Base-by-base conservation (phyloP, 495 filamentous ascomycete species). In the Trichoderma gamsii region DNA sequence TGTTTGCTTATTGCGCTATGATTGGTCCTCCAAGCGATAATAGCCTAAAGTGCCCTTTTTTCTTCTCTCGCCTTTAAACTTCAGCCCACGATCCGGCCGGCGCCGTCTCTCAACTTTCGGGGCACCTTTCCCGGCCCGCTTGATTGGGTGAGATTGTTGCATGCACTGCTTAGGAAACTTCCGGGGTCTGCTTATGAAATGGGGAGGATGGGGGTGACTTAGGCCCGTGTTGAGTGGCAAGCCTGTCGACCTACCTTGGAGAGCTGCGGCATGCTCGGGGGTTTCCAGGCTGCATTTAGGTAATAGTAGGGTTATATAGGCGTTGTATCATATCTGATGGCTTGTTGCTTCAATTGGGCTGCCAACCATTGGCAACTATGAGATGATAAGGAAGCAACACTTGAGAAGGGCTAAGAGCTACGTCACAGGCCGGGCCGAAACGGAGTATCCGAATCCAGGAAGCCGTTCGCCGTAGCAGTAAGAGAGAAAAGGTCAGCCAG, bases 71-170 rank as follows among this genome's bases (percentile, higher is more conserved):
- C 8, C 13, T 46, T 18, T 38, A 38, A 7, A 38, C 35, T 38
- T 18, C 43, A 46, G 18, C 13, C 49, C 8, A 52, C 49, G n/a
- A 52, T 52, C 49, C 49, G 49, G 49, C 49, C 49, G 21, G 49
- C 49, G 49, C 49, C 49, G 49, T 21, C 49, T 23, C 9, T 21
- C 21, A 21, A 38, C 2, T 38, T 38, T 38, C 49, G 49, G 49
- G 49, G 29, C n/a, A 32, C 56, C 25, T 61, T 21, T 18, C 8
- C 29, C 56, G 56, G 56, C 25, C 56, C 25, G 52, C 21, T 3
- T 68, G 66, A 68, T 68, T 73, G 69, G 69, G 71, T 70, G 64
- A 52, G 61, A 46, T 63, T 27, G 0, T 12, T 18, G 29, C 12
- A 3, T 61, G 56, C n/a, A 61, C 15, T 61, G 56, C 56, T 61